Evolutionary conservation across 345 rosid species (phyloP).

Genomic region (Hibiscus mutabilis): DNA sequence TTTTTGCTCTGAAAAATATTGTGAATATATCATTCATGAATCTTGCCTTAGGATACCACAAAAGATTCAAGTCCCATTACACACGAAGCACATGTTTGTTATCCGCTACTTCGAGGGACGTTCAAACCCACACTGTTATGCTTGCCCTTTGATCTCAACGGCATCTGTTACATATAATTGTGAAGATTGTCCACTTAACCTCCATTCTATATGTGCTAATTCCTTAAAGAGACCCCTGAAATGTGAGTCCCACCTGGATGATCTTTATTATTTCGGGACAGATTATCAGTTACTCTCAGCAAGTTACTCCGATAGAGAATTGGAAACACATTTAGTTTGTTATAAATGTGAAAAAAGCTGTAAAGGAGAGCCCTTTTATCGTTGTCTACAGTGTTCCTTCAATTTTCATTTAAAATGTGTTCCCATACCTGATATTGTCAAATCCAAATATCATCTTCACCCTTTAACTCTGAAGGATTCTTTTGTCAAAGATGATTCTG

Average conservation of each 20-base stretch:
- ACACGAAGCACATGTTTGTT: neutral
- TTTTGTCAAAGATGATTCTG: neutral
- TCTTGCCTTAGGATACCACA: neutral
- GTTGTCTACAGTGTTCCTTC: neutral
- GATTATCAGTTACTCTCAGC: no score
- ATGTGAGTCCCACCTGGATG: neutral
- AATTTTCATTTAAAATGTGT: neutral
- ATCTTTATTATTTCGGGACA: conserved; percentile 1
- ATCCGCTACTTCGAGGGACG: neutral
- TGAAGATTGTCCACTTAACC: neutral
- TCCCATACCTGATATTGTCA: neutral
- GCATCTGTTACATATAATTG: accelerated
- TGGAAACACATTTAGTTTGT: accelerated
- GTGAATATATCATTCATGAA: neutral
- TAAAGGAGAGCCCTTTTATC: neutral
- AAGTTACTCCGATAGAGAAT: no score
- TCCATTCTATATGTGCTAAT: neutral
- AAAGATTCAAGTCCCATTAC: neutral
- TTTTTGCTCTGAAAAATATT: neutral
- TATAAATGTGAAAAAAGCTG: no score
- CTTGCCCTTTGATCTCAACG: neutral
- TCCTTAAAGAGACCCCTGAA: neutral
- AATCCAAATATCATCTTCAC: neutral
- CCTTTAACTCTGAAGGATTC: neutral
- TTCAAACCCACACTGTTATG: neutral